Conservation (phyloP, 192 early-diverging fungal genomes). For the Haplosporangium gracile region DNA sequence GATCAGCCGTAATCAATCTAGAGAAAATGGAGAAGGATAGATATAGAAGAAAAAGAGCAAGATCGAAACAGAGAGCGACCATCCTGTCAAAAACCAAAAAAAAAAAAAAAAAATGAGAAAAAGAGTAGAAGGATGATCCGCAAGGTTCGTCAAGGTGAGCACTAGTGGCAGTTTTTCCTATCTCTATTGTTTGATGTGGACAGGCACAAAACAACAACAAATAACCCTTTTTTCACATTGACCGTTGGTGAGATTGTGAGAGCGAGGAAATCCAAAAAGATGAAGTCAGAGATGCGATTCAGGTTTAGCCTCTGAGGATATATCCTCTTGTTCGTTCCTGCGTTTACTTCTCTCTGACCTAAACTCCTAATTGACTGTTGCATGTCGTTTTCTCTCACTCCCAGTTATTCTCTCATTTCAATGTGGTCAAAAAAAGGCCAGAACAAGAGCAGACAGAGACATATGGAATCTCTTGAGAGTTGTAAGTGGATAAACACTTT, state of each 20-base stretch:
- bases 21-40: neutral
- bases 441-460: no score
- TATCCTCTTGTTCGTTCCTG: no score
- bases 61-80: conserved; percentile 1
- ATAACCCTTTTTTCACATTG: neutral
- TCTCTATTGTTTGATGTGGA: neutral
- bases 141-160: neutral
- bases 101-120: neutral
- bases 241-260: neutral
- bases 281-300: neutral
- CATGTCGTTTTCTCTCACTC: neutral
- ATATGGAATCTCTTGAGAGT: no score
- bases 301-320: neutral
- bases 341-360: neutral
- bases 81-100: neutral
- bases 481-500: no score
- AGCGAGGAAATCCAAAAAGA: neutral
- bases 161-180: neutral
- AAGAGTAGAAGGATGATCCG: neutral
- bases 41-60: neutral
- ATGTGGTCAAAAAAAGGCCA: no score
- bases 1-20: conserved; percentile 3
- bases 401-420: no score
- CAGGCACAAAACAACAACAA: no score
- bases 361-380: neutral